Evolutionary conservation across 257 asterid genomes (phyloP).

Genomic region (Solanum tarapatanum): DNA sequence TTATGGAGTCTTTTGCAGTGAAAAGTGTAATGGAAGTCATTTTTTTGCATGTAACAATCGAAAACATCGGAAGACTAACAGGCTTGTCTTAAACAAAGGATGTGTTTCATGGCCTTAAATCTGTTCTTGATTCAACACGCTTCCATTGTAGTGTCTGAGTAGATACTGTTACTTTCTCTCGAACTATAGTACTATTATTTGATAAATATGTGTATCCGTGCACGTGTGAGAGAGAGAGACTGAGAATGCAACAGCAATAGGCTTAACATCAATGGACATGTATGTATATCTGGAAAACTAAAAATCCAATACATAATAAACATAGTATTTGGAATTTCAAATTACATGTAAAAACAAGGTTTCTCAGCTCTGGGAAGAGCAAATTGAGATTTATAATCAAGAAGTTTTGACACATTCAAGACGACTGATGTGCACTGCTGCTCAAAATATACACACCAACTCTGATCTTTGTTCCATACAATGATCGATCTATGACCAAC

Average conservation of each 20-base stretch:
- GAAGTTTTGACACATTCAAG: neutral
- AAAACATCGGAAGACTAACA: neutral
- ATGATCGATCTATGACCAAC: constrained; percentile 54
- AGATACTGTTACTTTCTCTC: neutral
- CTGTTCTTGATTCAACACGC: neutral
- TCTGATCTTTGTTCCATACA: neutral
- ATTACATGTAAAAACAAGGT: neutral
- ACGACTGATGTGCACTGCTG: neutral
- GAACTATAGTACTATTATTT: neutral
- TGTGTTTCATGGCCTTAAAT: neutral
- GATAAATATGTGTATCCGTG: neutral
- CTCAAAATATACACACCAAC: neutral
- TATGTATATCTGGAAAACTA: neutral
- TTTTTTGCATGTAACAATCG: neutral
- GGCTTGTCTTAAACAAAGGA: neutral
- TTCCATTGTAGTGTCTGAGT: neutral
- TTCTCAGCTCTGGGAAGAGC: neutral
- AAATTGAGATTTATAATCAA: neutral
- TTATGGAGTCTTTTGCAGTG: neutral
- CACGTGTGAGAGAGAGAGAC: neutral
- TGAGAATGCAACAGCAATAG: neutral
- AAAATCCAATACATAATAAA: neutral
- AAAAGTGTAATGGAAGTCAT: neutral
- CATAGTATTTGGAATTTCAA: neutral
- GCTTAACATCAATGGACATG: neutral